These are phyloP conservation scores for Thalassiosira hispida DNA, from an alignment of 352 stramenopile species.

Conservation along the genomic window DNA sequence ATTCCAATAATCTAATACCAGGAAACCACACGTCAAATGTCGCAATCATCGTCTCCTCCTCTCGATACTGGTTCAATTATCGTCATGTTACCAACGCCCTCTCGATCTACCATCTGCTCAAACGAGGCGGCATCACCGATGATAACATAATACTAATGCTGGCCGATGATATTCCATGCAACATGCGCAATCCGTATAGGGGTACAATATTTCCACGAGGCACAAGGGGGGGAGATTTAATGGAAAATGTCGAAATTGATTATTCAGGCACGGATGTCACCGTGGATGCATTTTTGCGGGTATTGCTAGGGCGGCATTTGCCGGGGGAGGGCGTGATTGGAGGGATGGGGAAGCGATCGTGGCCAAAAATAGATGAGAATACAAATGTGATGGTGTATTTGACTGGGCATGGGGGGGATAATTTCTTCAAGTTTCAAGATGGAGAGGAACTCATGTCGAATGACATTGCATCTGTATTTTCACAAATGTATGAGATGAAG, in stretches of 20 bases:
- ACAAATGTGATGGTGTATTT: slow-evolving; percentile 85
- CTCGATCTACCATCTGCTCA: slow-evolving; percentile 93
- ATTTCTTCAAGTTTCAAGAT: slow-evolving; percentile 99
- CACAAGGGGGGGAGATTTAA: slow-evolving; percentile 41
- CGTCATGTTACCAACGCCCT: slow-evolving; percentile 94
- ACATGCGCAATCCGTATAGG: slow-evolving; percentile 71
- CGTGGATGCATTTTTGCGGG: slow-evolving; percentile 95
- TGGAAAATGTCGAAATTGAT: slow-evolving; percentile 87
- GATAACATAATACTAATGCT: slow-evolving; percentile 95
- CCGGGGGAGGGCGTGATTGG: slow-evolving; percentile 89
- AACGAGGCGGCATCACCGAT: slow-evolving; percentile 91
- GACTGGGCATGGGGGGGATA: slow-evolving; percentile 94
- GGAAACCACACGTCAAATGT: slow-evolving; percentile 68
- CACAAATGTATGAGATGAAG: slow-evolving; percentile 93
- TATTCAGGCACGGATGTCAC: slow-evolving; percentile 95
- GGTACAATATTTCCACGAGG: slow-evolving; percentile 65
- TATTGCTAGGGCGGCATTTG: slow-evolving; percentile 91
- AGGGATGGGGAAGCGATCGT: slow-evolving; percentile 88
- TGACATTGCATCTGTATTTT: slow-evolving; percentile 91
- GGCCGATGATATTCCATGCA: slow-evolving; percentile 92
- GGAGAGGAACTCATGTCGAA: slow-evolving; percentile 95
- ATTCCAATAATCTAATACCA: slow-evolving; percentile 17
- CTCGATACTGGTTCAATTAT: slow-evolving; percentile 97
- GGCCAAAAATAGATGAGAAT: slow-evolving; percentile 80
- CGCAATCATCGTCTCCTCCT: slow-evolving; percentile 86